These are phyloP conservation scores for Coniochaeta sp. DNA, from an alignment of 2,329 filamentous ascomycete species.

Conservation along the genomic window DNA sequence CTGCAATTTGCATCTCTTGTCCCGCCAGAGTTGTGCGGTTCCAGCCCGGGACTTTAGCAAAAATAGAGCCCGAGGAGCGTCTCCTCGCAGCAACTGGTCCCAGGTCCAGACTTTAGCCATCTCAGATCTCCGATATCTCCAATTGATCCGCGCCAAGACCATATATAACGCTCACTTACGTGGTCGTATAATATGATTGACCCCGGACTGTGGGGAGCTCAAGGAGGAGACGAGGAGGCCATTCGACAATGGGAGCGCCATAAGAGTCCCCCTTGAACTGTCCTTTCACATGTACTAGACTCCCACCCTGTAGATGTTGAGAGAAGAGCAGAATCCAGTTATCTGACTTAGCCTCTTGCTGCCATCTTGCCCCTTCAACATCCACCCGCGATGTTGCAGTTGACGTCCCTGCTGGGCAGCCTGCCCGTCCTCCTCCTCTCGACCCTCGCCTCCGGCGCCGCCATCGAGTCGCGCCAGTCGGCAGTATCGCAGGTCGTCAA, in stretches of 20 bases:
- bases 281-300: background rate
- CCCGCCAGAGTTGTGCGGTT: background rate
- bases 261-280: background rate
- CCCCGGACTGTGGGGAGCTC: background rate
- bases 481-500: slow-evolving; percentile 16
- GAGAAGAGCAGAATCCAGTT: background rate
- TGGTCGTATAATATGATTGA: background rate
- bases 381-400: background rate
- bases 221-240: too few relatives aligned
- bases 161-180: background rate
- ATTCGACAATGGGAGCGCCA: background rate
- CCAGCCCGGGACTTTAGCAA: background rate
- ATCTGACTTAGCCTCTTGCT: too few relatives aligned
- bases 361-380: background rate
- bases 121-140: background rate
- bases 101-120: background rate
- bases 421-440: slow-evolving; percentile 1
- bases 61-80: background rate
- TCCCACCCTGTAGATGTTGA: background rate
- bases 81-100: background rate
- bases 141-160: background rate
- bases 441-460: slow-evolving; percentile 1
- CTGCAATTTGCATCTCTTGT: background rate
- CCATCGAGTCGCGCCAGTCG: slow-evolving; percentile 15
- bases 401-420: background rate